Conservation (phyloP, 2,329 filamentous ascomycete species). For the Orbilia oligospora region DNA sequence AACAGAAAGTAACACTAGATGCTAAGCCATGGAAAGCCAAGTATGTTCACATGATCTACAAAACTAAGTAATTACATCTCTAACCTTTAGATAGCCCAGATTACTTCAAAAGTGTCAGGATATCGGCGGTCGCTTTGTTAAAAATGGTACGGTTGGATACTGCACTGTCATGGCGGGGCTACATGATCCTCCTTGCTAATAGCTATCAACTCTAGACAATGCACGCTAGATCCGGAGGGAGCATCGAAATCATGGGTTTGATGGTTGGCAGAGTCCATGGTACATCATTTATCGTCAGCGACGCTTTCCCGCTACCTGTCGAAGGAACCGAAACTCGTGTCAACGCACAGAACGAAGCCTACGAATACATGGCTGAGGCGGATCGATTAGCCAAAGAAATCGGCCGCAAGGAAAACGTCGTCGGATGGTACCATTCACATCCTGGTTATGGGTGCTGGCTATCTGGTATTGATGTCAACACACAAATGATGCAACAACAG, state of each 20-base stretch:
- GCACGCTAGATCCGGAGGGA: conserved; percentile 95
- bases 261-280: conserved; percentile 92
- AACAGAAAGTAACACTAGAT: conserved; percentile 76
- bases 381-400: conserved; percentile 77
- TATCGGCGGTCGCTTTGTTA: conserved; percentile 91
- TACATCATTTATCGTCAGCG: conserved; percentile 87
- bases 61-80: not conserved
- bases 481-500: conserved; percentile 86
- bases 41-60: conserved; percentile 16
- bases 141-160: conserved; percentile 82
- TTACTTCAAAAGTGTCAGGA: conserved; percentile 93
- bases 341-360: conserved; percentile 94
- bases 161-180: conserved; percentile 2
- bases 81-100: conserved; percentile 74
- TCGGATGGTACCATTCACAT: conserved; percentile 98
- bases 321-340: conserved; percentile 99
- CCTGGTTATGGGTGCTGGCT: conserved; percentile 99
- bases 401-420: conserved; percentile 87
- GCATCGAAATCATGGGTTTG: conserved; percentile 94
- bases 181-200: conserved; percentile 15
- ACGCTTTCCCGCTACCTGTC: conserved; percentile 92
- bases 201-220: conserved; percentile 69
- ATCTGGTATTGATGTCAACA: conserved; percentile 93
- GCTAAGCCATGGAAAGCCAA: conserved; percentile 53
- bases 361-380: conserved; percentile 96